Evolutionary conservation across 179 eudicot species (phyloP), one percentile per base, ranked within the genome.

Genomic region (Vitellaria paradoxa): DNA sequence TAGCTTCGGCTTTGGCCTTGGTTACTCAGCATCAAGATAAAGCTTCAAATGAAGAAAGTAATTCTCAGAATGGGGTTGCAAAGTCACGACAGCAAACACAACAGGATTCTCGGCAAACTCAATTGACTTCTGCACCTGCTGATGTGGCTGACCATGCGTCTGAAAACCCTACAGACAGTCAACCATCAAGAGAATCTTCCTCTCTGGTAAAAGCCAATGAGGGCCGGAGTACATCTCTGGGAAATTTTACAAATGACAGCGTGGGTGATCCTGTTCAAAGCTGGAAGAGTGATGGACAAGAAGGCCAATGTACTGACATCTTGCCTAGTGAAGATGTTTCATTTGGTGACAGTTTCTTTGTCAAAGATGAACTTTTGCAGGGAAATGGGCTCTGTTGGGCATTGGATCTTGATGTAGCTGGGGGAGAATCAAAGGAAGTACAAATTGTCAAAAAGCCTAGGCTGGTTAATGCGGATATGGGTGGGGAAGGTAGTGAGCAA

Each of bases 311-410:
- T 76, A 75, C 74, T 74, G 71, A 90, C 75, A 82, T 87, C 50
- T 75, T 90, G 75, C 87, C 87, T 60, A 85, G 81, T 70, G 91
- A 86, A 47, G 94, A 91, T 78, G 82, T 83, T 49, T 80, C 97
- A 47, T 90, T 90, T 80, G 73, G 87, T 45, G 91, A 92, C 81
- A 76, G 82, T 79, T 83, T 95, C 76, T 91, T 89, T 81, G 90
- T 80, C 46, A 89, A 89, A 80, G 99, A 96, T 80, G 99, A 96
- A 13, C 97, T 96, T 76, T 83, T 96, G 84, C 97, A 93, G 72
- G 99, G 98, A 9, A 91, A 93, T 84, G 99, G 99, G 47, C 97
- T 96, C 49, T 53, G 97, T n/a, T 96, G 98, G 99, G 99, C 81
- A 30, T 75, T 87, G 75, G 97, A 95, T 64, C 79, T 90, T 63